These are phyloP conservation scores for Schizochytrium sp. DNA, from an alignment of 108 stramenopile species.

Conservation along the genomic window DNA sequence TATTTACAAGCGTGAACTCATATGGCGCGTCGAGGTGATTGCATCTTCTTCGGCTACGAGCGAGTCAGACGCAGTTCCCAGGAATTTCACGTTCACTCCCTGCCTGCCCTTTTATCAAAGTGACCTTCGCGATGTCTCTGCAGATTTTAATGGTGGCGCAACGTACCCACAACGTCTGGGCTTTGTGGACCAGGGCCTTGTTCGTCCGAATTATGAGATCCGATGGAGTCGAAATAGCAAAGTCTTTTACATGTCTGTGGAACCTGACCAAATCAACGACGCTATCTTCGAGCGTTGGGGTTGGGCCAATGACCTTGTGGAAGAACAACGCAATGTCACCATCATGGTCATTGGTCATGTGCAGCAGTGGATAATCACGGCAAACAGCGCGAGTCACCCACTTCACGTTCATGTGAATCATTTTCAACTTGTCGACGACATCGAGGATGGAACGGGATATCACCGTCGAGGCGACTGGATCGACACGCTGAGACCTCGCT, in stretches of 20 bases:
- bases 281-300: neutral
- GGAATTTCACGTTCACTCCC: neutral
- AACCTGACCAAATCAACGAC: neutral
- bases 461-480: neutral
- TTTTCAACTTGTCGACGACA: neutral
- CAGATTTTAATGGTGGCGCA: neutral
- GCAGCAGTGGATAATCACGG: neutral
- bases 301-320: neutral
- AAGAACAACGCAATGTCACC: neutral
- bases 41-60: neutral
- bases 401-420: slow-evolving; percentile 5
- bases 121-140: neutral
- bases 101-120: neutral
- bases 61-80: neutral
- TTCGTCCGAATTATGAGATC: neutral
- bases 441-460: neutral
- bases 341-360: neutral
- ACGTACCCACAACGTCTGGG: too few relatives aligned
- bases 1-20: neutral
- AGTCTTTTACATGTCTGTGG: too few relatives aligned
- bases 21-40: neutral
- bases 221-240: too few relatives aligned
- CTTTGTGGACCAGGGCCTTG: neutral
- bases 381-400: neutral
- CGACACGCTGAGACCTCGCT: neutral